Evolutionary conservation across 768 basidiomycete species (phyloP).

Genomic region (Auriscalpium vulgare): DNA sequence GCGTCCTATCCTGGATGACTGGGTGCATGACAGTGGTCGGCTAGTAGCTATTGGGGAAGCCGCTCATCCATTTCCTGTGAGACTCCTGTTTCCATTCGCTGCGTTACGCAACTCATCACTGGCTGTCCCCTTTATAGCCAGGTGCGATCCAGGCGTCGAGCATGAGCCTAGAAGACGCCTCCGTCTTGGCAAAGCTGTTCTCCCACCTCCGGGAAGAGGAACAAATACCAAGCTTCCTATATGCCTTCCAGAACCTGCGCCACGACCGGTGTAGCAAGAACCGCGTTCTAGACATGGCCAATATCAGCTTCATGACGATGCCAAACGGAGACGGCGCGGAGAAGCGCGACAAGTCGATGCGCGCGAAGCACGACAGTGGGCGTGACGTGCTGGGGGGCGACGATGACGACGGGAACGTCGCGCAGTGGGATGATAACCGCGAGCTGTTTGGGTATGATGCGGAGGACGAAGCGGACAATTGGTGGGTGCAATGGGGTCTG

Average conservation of each 20-base stretch:
- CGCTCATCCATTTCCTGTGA: conserved; percentile 30
- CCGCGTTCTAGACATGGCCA: conserved; percentile 16
- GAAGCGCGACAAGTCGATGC: conserved; percentile 21
- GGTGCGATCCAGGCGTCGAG: conserved; percentile 25
- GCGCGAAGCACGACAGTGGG: conserved; percentile 13
- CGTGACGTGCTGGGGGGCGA: conserved; percentile 15
- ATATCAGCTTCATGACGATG: conserved; percentile 15
- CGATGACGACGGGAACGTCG: conserved; percentile 17
- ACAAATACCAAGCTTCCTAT: conserved; percentile 26
- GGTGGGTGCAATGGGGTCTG: conserved; percentile 9
- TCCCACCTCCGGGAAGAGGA: conserved; percentile 23
- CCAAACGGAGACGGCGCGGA: conserved; percentile 14
- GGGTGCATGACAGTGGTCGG: conserved; percentile 24
- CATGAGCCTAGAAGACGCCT: conserved; percentile 33
- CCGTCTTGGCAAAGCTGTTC: conserved; percentile 32
- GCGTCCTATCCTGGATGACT: conserved; percentile 21
- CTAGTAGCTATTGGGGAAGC: conserved; percentile 28
- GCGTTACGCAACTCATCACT: too few relatives aligned
- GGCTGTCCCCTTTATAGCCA: conserved; percentile 16
- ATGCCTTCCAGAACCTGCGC: conserved; percentile 28
- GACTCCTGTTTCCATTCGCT: neutral
- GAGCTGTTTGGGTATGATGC: conserved; percentile 27
- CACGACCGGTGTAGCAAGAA: conserved; percentile 19
- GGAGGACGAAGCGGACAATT: conserved; percentile 30
- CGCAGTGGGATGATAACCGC: conserved; percentile 24